Percentiles rank a stretch among this genome's conserved stretches.
Evolutionary conservation across 2,329 filamentous ascomycete genomes (phyloP).

Genomic region (Talaromyces sp.): DNA sequence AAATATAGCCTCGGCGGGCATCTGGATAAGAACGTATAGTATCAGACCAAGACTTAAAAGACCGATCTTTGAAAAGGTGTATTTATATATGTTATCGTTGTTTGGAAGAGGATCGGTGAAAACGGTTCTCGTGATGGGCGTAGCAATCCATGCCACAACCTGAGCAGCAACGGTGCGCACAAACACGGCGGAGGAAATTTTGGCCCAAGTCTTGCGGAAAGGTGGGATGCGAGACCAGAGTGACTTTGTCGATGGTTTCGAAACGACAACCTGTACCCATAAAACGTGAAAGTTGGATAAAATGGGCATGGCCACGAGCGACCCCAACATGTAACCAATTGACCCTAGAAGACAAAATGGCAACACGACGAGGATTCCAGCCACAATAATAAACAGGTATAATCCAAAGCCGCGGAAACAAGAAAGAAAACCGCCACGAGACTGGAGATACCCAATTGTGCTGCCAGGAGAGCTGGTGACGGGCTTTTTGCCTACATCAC

Average conservation of each 20-base stretch:
- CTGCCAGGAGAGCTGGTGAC: constrained; percentile 57
- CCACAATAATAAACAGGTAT: constrained; percentile 44
- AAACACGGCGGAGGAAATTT: constrained; percentile 64
- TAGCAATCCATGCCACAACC: constrained; percentile 34
- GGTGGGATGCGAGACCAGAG: constrained; percentile 66
- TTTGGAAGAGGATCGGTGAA: constrained; percentile 39
- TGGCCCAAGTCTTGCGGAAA: constrained; percentile 58
- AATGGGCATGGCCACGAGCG: constrained; percentile 55
- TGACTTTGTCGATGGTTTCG: constrained; percentile 56
- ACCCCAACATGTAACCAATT: constrained; percentile 45
- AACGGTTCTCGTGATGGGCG: constrained; percentile 43
- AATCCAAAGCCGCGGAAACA: constrained; percentile 64
- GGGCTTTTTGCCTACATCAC: constrained; percentile 44
- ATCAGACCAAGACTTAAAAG: constrained; percentile 39
- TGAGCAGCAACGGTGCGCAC: constrained; percentile 56
- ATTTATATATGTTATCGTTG: constrained; percentile 27
- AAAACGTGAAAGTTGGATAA: constrained; percentile 65
- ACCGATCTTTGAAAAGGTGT: constrained; percentile 31
- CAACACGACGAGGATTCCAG: constrained; percentile 37
- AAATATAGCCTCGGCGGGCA: constrained; percentile 72
- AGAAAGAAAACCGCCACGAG: constrained; percentile 59
- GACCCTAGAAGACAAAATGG: constrained; percentile 30
- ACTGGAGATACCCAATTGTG: constrained; percentile 57
- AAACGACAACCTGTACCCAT: constrained; percentile 85
- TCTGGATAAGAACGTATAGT: constrained; percentile 58